Base-by-base conservation (phyloP, 768 basidiomycete genomes). In the Hydnomerulius pinastri region DNA sequence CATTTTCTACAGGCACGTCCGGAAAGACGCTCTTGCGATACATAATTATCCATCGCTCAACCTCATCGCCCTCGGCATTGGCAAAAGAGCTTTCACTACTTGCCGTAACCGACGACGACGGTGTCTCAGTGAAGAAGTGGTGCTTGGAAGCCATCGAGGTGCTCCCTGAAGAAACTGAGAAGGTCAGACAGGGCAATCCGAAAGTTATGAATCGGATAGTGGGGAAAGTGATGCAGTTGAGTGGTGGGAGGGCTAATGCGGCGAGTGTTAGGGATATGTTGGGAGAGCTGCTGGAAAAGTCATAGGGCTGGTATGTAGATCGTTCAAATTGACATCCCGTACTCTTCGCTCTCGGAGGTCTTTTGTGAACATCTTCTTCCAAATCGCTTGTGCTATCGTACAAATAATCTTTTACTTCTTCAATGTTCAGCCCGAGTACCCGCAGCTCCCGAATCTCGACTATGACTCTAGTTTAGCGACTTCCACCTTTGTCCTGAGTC, bases 241-340 rank as follows among this genome's bases (percentile, higher is more conserved):
- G 84, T 55, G 74, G 81, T 50, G 96, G 96, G 13, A 78, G 82
- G 38, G 91, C 86, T 12, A 85, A 96, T 68, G 89, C 92, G 1
- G 74, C 76, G 49, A 72, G 72, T 23, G 82, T 80, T 17, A 80
- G 72, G 59, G 69, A 64, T 24, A 68, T 75, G 52, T 58, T 96
- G 36, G 71, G 77, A 46, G 71, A 73, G 46, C 55, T 84, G 43
- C 70, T 85, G 25, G 46, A 18, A 23, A 33, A 44, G 32, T 37
- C 35, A 7, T 1, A 30, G 12, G 25, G 4, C 5, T 24, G 10
- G n/a, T n/a, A n/a, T n/a, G n/a, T n/a, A n/a, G n/a, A n/a, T n/a
- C n/a, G n/a, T n/a, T n/a, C n/a, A n/a, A n/a, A n/a, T n/a, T n/a
- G n/a, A n/a, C n/a, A n/a, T n/a, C n/a, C n/a, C n/a, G n/a, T n/a